Evolutionary conservation across 768 basidiomycete species (phyloP).

Genomic region (Gyrodon lividus): DNA sequence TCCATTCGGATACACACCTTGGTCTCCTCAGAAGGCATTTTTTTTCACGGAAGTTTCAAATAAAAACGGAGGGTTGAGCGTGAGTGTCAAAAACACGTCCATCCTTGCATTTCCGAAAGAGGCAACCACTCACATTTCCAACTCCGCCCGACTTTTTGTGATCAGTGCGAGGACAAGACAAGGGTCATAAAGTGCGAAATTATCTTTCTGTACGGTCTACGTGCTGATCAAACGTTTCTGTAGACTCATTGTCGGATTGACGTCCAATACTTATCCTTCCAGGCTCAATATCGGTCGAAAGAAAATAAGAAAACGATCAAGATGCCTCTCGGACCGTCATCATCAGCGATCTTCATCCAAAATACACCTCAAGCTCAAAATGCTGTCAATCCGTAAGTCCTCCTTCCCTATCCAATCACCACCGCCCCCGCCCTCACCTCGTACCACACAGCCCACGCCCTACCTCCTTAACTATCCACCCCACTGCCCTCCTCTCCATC

Average conservation of each 20-base stretch:
- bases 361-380: conserved; percentile 28
- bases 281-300: not conserved
- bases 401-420: not conserved
- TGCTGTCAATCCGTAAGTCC: conserved; percentile 36
- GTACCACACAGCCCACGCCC: conserved; percentile 56
- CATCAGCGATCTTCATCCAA: conserved; percentile 46
- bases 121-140: conserved; percentile 18
- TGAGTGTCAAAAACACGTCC: conserved; percentile 2
- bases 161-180: conserved; percentile 6
- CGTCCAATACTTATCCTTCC: no score
- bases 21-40: conserved; percentile 90
- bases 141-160: conserved; percentile 29
- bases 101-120: not conserved
- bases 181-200: not conserved
- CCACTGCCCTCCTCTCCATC: conserved; percentile 90
- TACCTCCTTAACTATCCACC: conserved; percentile 78
- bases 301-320: conserved; percentile 14
- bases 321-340: conserved; percentile 48
- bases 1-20: conserved; percentile 49
- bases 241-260: no score
- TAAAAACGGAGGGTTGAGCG: not conserved
- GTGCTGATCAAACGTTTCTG: no score
- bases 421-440: not conserved
- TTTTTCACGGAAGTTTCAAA: conserved; percentile 11
- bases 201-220: no score